Evolutionary conservation across 257 asterid genomes (phyloP).

Genomic region (Przewalskia tangutica): DNA sequence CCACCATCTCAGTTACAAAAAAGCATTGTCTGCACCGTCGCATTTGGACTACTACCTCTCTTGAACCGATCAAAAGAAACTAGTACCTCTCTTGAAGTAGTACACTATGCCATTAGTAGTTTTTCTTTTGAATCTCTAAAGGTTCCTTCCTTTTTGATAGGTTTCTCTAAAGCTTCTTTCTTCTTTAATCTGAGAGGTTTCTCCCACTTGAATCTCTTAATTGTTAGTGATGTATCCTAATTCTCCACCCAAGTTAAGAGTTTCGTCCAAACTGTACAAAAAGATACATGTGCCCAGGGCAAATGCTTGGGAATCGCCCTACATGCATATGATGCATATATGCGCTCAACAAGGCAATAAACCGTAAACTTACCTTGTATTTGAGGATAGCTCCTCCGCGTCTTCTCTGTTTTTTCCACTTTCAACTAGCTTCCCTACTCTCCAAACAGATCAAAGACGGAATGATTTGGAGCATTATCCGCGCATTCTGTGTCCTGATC

Average conservation of each 20-base stretch:
- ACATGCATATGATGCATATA: background rate
- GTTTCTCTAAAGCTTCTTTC: background rate
- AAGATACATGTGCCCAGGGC: background rate
- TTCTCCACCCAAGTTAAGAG: background rate
- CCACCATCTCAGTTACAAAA: background rate
- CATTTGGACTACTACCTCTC: background rate
- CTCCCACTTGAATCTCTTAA: background rate
- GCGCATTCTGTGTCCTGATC: background rate
- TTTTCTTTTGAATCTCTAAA: background rate
- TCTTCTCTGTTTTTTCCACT: background rate
- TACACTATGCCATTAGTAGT: background rate
- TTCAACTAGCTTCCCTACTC: background rate
- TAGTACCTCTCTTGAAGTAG: background rate
- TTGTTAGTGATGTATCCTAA: background rate
- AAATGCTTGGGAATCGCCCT: background rate
- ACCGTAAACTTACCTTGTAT: background rate
- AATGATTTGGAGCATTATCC: background rate
- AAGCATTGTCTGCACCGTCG: background rate
- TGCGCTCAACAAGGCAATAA: background rate
- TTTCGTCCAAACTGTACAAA: background rate
- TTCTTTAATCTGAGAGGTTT: background rate
- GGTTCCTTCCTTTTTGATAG: background rate
- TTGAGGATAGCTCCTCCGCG: background rate
- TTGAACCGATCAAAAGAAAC: too few relatives aligned
- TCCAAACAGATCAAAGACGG: background rate